Conservation (phyloP, 768 basidiomycete species). For the Macrolepiota albuminosa region DNA sequence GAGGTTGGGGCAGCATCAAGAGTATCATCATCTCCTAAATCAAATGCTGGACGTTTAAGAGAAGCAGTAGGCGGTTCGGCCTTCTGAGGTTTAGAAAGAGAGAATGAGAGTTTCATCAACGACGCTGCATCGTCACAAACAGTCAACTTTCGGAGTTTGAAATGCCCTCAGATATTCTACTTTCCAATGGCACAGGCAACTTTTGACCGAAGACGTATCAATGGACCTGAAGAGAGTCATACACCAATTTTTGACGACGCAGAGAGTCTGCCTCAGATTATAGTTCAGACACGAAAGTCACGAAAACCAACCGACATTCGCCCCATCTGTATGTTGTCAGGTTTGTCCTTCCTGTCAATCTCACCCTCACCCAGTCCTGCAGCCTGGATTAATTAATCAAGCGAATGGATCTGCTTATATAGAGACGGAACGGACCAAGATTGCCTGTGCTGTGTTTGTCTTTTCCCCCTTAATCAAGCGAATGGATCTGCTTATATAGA, state of each 20-base stretch:
- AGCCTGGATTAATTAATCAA: conserved; percentile 86
- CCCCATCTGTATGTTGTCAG: conserved; percentile 67
- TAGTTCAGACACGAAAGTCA: conserved; percentile 39
- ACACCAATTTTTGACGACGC: conserved; percentile 52
- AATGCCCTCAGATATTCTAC: conserved; percentile 6
- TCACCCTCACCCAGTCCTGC: conserved; percentile 55
- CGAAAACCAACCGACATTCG: conserved; percentile 64
- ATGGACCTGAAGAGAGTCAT: conserved; percentile 84
- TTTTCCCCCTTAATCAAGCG: conserved; percentile 65
- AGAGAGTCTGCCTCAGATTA: conserved; percentile 22
- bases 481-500: conserved; percentile 98
- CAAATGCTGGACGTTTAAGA: conserved; percentile 58
- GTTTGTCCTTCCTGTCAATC: conserved; percentile 3
- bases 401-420: conserved; percentile 98
- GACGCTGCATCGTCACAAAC: conserved; percentile 13
- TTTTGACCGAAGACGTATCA: conserved; percentile 84
- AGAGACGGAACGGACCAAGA: conserved; percentile 86
- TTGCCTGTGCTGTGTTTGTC: conserved; percentile 93
- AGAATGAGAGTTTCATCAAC: conserved; percentile 87
- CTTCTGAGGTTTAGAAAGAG: conserved; percentile 62
- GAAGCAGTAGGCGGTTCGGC: conserved; percentile 36
- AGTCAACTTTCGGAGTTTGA: conserved; percentile 27
- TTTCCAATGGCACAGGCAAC: conserved; percentile 46
- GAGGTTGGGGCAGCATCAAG: conserved; percentile 45
- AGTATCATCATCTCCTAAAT: conserved; percentile 57